Evolutionary conservation across 176 grass and related monocot species (phyloP).

Genomic region (Tillandsia fasciculata): DNA sequence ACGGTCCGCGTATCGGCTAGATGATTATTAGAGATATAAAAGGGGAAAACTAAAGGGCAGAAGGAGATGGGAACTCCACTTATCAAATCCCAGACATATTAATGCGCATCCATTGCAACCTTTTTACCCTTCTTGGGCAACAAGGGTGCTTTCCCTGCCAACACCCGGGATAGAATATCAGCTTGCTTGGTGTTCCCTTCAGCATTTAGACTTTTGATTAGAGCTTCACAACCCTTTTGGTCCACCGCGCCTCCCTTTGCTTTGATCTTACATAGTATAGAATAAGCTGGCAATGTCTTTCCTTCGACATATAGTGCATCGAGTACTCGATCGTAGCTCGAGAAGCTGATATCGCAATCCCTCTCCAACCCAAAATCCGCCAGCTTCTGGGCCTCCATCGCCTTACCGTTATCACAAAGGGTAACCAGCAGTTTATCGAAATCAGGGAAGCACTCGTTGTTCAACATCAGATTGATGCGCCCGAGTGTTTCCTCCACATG

Average conservation of each 20-base stretch:
- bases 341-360: slow-evolving; percentile 66
- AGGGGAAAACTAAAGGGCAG: background rate
- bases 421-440: slow-evolving; percentile 46
- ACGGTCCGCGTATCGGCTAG: background rate
- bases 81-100: background rate
- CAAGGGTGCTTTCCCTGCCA: slow-evolving; percentile 33
- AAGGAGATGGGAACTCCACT: background rate
- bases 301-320: slow-evolving; percentile 64
- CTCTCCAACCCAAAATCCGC: slow-evolving; percentile 68
- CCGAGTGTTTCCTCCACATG: slow-evolving; percentile 86
- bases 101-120: slow-evolving; percentile 40
- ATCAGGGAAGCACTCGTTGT: slow-evolving; percentile 61
- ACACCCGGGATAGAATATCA: slow-evolving; percentile 77
- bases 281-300: slow-evolving; percentile 67
- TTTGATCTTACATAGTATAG: slow-evolving; percentile 95
- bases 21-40: background rate
- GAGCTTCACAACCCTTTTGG: slow-evolving; percentile 61
- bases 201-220: slow-evolving; percentile 60
- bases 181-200: slow-evolving; percentile 93
- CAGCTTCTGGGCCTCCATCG: slow-evolving; percentile 75
- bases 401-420: slow-evolving; percentile 63
- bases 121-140: slow-evolving; percentile 38
- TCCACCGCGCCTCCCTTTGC: slow-evolving; percentile 61
- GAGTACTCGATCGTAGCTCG: slow-evolving; percentile 63
- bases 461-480: slow-evolving; percentile 63